Conservation (phyloP, 345 rosid genomes). For the Cardamine chenopodiifolia region DNA sequence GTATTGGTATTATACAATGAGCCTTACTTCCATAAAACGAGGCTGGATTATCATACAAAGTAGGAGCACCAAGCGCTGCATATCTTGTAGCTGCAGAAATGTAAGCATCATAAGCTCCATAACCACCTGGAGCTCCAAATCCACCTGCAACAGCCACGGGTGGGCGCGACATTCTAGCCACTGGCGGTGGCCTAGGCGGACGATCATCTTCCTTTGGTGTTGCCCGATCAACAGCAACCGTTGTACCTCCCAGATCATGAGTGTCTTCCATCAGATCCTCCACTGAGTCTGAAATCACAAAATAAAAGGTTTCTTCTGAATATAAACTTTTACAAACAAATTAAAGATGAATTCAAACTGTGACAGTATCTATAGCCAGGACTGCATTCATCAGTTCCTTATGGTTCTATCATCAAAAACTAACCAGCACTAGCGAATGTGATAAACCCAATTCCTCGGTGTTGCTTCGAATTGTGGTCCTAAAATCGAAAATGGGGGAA, state of each 20-base stretch:
- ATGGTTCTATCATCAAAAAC: slow-evolving; percentile 20
- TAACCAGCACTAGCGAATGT: slow-evolving; percentile 86
- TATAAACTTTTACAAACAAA: background rate
- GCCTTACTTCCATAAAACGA: slow-evolving; percentile 81
- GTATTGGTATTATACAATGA: background rate
- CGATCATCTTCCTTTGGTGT: slow-evolving; percentile 95
- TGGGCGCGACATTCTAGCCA: slow-evolving; percentile 54
- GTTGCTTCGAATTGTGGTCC: slow-evolving; percentile 88
- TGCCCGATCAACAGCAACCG: slow-evolving; percentile 94
- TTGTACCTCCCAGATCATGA: slow-evolving; percentile 92
- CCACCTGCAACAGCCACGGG: slow-evolving; percentile 56
- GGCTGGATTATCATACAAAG: slow-evolving; percentile 85
- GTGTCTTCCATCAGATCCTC: slow-evolving; percentile 85
- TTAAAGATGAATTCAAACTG: background rate
- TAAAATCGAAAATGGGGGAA: slow-evolving; percentile 35
- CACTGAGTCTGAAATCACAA: slow-evolving; percentile 67
- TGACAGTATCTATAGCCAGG: background rate
- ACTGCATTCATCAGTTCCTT: background rate
- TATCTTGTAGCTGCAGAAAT: slow-evolving; percentile 96
- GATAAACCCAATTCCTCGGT: slow-evolving; percentile 95
- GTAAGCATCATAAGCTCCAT: slow-evolving; percentile 99
- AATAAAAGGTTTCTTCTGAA: background rate
- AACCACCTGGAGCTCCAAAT: slow-evolving; percentile 72
- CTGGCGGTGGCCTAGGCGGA: slow-evolving; percentile 54
- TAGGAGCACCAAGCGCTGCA: slow-evolving; percentile 93